Percentiles rank a stretch among this genome's conserved stretches.
These are phyloP conservation scores for Serendipita indica DNA, from an alignment of 768 basidiomycete species.

Conservation along the genomic window DNA sequence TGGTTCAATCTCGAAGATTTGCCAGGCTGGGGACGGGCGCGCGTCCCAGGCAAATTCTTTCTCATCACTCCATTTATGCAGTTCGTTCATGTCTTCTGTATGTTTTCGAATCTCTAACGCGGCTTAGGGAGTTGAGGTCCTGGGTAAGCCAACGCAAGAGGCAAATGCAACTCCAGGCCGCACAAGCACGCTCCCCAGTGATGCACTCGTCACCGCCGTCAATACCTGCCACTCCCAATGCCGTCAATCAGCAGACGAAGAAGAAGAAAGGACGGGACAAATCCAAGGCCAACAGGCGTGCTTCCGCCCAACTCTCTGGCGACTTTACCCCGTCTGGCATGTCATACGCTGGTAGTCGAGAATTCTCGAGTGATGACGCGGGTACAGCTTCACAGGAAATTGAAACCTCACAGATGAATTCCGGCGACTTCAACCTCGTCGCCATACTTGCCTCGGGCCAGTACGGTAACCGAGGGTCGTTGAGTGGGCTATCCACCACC, in stretches of 20 bases:
- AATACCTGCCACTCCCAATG: background rate
- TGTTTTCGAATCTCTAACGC: background rate
- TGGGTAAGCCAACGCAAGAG: slow-evolving; percentile 4
- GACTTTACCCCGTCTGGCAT: background rate
- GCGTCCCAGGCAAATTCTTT: slow-evolving; percentile 69
- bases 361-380: background rate
- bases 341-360: background rate
- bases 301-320: background rate
- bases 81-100: slow-evolving; percentile 34
- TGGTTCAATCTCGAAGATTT: slow-evolving; percentile 87
- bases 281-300: background rate
- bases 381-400: background rate
- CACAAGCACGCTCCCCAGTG: background rate
- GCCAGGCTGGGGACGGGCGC: slow-evolving; percentile 75
- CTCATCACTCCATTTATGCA: slow-evolving; percentile 87
- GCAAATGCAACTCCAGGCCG: background rate
- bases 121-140: background rate
- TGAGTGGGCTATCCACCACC: too few relatives aligned
- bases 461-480: too few relatives aligned
- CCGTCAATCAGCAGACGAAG: background rate
- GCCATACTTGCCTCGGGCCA: background rate
- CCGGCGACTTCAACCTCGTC: background rate
- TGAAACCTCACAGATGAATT: background rate
- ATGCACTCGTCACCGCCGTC: background rate
- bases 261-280: background rate